phyloP scores from a whole-genome alignment of 2,329 filamentous ascomycete genomes.

The Beauveria australis region DNA sequence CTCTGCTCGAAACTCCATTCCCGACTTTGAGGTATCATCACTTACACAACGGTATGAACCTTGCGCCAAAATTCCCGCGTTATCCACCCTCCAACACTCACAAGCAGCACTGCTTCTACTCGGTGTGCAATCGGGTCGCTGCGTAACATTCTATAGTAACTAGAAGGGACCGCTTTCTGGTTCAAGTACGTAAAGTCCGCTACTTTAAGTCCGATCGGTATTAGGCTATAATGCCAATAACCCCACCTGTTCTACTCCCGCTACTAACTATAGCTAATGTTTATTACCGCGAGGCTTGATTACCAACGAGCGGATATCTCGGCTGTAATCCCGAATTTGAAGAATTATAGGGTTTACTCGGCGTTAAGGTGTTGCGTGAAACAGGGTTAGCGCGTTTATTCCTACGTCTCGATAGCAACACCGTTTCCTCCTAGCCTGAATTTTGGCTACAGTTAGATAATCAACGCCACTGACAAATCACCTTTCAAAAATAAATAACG shows the following conservation, averaged over 20 bases:
- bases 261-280: background rate
- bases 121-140: background rate
- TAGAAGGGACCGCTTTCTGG: background rate
- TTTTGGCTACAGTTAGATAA: background rate
- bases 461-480: background rate
- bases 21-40: background rate
- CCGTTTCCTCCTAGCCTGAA: background rate
- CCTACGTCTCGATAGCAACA: background rate
- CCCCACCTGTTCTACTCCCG: background rate
- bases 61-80: background rate
- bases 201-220: background rate
- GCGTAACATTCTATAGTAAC: background rate
- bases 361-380: background rate
- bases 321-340: background rate
- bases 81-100: background rate
- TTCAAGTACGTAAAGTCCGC: background rate
- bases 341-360: background rate
- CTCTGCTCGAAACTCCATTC: background rate
- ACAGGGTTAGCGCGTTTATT: background rate
- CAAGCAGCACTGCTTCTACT: background rate
- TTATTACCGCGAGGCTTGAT: background rate
- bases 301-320: background rate
- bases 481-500: background rate
- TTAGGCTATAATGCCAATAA: background rate
- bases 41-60: background rate